Evolutionary conservation across 345 rosid genomes (phyloP).

Genomic region (Brassica carinata): DNA sequence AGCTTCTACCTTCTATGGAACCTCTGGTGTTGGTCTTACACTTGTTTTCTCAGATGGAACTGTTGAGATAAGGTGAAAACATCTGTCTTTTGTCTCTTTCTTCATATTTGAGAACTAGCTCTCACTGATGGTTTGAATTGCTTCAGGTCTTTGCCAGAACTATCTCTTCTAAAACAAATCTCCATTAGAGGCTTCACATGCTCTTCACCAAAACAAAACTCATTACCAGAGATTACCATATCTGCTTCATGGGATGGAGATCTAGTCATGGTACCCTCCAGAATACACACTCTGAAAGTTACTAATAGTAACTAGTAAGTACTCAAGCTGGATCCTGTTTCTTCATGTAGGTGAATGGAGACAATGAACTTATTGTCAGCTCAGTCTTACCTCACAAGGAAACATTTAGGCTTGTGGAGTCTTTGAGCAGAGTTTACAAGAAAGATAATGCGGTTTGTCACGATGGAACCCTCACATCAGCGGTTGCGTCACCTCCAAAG

Average conservation of each 20-base stretch:
- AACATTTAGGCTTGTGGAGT: conserved; percentile 62
- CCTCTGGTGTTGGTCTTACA: conserved; percentile 65
- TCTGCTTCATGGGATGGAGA: conserved; percentile 77
- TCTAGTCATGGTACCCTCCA: conserved; percentile 59
- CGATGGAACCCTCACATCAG: conserved; percentile 41
- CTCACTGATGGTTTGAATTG: background rate
- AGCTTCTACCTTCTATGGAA: conserved; percentile 70
- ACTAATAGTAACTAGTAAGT: conserved; percentile 2
- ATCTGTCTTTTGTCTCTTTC: background rate
- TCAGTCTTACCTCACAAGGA: conserved; percentile 66
- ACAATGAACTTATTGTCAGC: conserved; percentile 64
- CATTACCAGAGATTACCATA: conserved; percentile 51
- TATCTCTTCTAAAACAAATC: conserved; percentile 64
- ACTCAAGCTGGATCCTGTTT: background rate
- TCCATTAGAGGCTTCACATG: conserved; percentile 63
- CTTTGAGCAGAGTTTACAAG: conserved; percentile 58
- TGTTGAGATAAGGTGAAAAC: conserved; percentile 75
- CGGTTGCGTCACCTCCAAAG: conserved; percentile 45
- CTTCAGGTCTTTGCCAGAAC: conserved; percentile 77
- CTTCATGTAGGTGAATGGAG: conserved; percentile 64
- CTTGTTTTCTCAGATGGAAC: conserved; percentile 69
- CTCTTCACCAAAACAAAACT: conserved; percentile 51
- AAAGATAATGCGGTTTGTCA: conserved; percentile 37
- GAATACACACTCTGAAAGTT: conserved; percentile 18
- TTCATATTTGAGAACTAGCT: conserved; percentile 2